These are phyloP conservation scores for Tinospora cordifolia DNA, from an alignment of 164 flowering plant species.

Conservation along the genomic window DNA sequence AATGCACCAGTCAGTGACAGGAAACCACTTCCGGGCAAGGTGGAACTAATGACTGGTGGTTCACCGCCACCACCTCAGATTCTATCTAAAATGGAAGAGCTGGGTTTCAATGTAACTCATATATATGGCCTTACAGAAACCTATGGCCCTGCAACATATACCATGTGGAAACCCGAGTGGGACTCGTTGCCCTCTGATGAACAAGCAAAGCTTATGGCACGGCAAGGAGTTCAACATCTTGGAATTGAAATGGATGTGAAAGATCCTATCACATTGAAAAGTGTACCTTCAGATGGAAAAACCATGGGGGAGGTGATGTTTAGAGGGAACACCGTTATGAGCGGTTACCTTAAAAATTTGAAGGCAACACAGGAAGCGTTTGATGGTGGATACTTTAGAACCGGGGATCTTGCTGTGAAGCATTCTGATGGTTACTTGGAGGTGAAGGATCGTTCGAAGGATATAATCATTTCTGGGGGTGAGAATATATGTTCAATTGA, in stretches of 20 bases:
- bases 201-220: constrained; percentile 20
- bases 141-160: constrained; percentile 44
- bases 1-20: constrained; percentile 26
- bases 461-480: constrained; percentile 34
- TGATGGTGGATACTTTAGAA: constrained; percentile 54
- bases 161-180: constrained; percentile 40
- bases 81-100: constrained; percentile 27
- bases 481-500: constrained; percentile 52
- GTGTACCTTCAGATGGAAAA: constrained; percentile 51
- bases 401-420: constrained; percentile 50
- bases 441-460: constrained; percentile 53
- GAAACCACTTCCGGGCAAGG: constrained; percentile 28
- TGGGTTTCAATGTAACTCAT: constrained; percentile 45
- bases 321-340: constrained; percentile 63
- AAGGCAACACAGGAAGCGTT: constrained; percentile 44
- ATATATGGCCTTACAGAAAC: constrained; percentile 74
- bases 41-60: constrained; percentile 47
- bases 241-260: constrained; percentile 50
- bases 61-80: constrained; percentile 32
- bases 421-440: constrained; percentile 44
- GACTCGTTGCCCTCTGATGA: constrained; percentile 20
- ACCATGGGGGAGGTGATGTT: constrained; percentile 76
- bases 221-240: constrained; percentile 33
- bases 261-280: constrained; percentile 46
- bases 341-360: constrained; percentile 45